A percentile compares a stretch with the other conserved stretches of the same genome.
phyloP scores from a whole-genome alignment of 805 yeast genomes.

The Suhomyces sp. region DNA sequence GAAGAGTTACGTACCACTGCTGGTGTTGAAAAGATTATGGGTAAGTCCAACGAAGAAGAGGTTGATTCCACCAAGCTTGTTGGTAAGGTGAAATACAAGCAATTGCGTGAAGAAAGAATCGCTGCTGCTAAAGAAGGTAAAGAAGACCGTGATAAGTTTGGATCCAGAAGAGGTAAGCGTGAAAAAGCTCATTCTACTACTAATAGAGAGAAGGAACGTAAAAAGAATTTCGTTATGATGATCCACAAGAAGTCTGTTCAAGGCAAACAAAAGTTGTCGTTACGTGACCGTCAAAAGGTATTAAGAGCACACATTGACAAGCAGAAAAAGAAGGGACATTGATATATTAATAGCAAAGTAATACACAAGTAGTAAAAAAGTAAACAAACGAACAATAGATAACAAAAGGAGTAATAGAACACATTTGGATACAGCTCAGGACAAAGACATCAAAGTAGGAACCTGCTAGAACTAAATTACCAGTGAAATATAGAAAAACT shows the following conservation, averaged over 20 bases:
- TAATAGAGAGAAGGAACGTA: slow-evolving; percentile 91
- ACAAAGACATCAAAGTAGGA: background rate
- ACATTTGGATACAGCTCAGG: background rate
- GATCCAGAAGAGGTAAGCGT: slow-evolving; percentile 80
- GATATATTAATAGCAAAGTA: background rate
- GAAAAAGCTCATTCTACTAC: slow-evolving; percentile 85
- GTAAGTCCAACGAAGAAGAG: slow-evolving; percentile 70
- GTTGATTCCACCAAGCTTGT: slow-evolving; percentile 77
- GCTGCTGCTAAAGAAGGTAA: slow-evolving; percentile 87
- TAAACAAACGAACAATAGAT: background rate
- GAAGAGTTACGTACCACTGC: slow-evolving; percentile 84
- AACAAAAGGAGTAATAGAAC: background rate
- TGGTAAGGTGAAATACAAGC: slow-evolving; percentile 81
- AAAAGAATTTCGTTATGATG: slow-evolving; percentile 99
- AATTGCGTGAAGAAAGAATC: slow-evolving; percentile 84
- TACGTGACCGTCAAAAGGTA: slow-evolving; percentile 86
- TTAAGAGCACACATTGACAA: slow-evolving; percentile 81
- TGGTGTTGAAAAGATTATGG: slow-evolving; percentile 78
- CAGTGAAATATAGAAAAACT: background rate
- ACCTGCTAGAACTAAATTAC: background rate
- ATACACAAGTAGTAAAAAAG: background rate
- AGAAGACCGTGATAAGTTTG: slow-evolving; percentile 88
- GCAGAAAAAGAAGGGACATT: slow-evolving; percentile 85
- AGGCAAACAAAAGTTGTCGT: slow-evolving; percentile 87
- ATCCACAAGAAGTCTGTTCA: slow-evolving; percentile 92